Conservation (phyloP, 2,329 filamentous ascomycete genomes). For the Trichothecium roseum region DNA sequence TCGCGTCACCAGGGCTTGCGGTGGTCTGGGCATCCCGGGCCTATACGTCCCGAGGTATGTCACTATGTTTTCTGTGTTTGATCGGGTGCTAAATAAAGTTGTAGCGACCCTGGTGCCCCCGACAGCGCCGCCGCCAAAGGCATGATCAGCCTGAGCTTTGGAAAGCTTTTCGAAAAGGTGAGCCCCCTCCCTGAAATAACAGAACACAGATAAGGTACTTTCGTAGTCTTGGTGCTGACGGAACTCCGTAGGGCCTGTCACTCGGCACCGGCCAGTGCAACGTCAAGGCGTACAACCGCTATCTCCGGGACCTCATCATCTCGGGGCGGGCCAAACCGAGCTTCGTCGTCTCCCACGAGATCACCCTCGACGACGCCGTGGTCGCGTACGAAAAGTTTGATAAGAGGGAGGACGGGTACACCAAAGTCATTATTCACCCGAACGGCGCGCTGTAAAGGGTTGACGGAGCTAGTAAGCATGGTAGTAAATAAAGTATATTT, state of each 20-base stretch:
- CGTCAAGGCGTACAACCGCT: conserved; percentile 57
- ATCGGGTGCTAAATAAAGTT: background rate
- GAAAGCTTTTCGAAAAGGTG: conserved; percentile 60
- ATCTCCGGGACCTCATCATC: conserved; percentile 55
- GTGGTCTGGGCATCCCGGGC: conserved; percentile 51
- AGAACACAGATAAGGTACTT: background rate
- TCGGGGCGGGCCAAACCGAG: conserved; percentile 53
- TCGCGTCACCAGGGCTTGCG: conserved; percentile 48
- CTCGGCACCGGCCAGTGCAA: conserved; percentile 57
- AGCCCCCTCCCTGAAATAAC: background rate
- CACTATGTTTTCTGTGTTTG: too few species aligned
- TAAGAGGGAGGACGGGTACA: conserved; percentile 54
- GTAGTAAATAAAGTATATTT: too few species aligned
- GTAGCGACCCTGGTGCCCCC: conserved; percentile 49
- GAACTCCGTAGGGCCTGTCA: conserved; percentile 38
- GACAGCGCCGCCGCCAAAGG: conserved; percentile 51
- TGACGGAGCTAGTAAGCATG: too few species aligned
- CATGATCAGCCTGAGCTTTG: conserved; percentile 53
- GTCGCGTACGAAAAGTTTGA: conserved; percentile 57
- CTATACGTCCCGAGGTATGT: conserved; percentile 29
- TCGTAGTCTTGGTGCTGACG: too few species aligned
- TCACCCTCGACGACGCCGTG: conserved; percentile 50
- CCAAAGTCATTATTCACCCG: conserved; percentile 57
- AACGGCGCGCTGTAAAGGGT: conserved; percentile 38
- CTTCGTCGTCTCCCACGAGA: conserved; percentile 57